These are phyloP conservation scores for Leishmania tropica DNA, from an alignment of 208 protist genomes.

Conservation along the genomic window DNA sequence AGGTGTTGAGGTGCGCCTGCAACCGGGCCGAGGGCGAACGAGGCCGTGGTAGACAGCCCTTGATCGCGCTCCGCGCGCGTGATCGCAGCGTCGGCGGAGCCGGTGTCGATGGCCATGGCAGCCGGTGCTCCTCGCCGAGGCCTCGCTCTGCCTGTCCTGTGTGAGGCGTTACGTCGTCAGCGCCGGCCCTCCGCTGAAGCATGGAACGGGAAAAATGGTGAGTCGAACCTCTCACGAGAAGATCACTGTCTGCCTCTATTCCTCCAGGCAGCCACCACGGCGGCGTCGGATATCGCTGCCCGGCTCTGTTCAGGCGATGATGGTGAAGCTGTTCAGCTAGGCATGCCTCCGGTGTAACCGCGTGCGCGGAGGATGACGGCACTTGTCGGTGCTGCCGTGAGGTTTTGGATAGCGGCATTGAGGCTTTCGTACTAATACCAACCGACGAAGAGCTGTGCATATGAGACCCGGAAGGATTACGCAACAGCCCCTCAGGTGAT, in stretches of 20 bases:
- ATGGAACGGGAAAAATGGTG: neutral
- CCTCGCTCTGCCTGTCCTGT: neutral
- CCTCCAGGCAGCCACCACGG: slow-evolving; percentile 12
- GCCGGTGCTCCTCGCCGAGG: neutral
- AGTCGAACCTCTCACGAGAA: neutral
- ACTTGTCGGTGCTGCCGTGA: neutral
- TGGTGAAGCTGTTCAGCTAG: neutral
- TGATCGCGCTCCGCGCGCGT: neutral
- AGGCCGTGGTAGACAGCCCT: neutral
- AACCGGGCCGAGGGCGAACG: neutral
- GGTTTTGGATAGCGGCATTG: neutral
- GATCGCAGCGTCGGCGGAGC: slow-evolving; percentile 10
- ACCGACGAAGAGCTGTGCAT: neutral
- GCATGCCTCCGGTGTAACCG: neutral
- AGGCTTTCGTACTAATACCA: neutral
- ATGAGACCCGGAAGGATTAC: neutral
- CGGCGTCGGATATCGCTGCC: slow-evolving; percentile 2
- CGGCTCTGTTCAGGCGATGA: neutral
- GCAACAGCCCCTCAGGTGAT: neutral
- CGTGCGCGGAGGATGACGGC: neutral
- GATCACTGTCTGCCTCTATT: neutral
- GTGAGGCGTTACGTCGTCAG: neutral
- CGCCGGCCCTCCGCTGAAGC: neutral
- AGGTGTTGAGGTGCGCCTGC: neutral
- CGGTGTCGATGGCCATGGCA: neutral